phyloP scores from a whole-genome alignment of 441 rosid species.

The Dalechampia spathulata region DNA sequence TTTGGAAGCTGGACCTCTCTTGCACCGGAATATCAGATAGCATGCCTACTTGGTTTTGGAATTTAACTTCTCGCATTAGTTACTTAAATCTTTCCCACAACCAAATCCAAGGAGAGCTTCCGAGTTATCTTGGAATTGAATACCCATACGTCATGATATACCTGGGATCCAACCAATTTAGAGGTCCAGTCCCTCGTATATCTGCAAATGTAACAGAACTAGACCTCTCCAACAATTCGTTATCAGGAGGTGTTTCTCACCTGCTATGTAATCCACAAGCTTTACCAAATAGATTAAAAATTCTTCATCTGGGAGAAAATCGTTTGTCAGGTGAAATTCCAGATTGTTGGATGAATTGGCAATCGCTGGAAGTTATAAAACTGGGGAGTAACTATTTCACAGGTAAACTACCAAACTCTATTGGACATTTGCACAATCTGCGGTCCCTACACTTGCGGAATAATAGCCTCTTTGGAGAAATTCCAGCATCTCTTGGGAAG shows the following conservation, averaged over 20 bases:
- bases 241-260: constrained; percentile 1
- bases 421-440: neutral
- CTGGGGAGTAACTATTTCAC: constrained; percentile 17
- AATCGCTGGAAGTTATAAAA: neutral
- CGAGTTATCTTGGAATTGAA: neutral
- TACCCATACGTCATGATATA: neutral
- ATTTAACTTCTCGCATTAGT: neutral
- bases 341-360: constrained; percentile 18
- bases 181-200: constrained; percentile 2
- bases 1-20: neutral
- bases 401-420: constrained; percentile 15
- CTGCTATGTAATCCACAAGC: neutral
- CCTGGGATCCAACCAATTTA: constrained; percentile 9
- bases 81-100: constrained; percentile 11
- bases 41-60: constrained; percentile 12
- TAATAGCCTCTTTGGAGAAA: constrained; percentile 19
- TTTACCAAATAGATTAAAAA: neutral
- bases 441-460: constrained; percentile 13
- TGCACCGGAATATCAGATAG: constrained; percentile 3
- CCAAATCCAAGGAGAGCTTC: constrained; percentile 8
- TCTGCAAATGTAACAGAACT: constrained; percentile 2
- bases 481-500: constrained; percentile 21
- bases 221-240: constrained; percentile 5
- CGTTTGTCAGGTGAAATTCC: constrained; percentile 18
- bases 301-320: constrained; percentile 12